These are phyloP conservation scores for Solanum infundibuliforme DNA, from an alignment of 257 asterid genomes.

Conservation along the genomic window DNA sequence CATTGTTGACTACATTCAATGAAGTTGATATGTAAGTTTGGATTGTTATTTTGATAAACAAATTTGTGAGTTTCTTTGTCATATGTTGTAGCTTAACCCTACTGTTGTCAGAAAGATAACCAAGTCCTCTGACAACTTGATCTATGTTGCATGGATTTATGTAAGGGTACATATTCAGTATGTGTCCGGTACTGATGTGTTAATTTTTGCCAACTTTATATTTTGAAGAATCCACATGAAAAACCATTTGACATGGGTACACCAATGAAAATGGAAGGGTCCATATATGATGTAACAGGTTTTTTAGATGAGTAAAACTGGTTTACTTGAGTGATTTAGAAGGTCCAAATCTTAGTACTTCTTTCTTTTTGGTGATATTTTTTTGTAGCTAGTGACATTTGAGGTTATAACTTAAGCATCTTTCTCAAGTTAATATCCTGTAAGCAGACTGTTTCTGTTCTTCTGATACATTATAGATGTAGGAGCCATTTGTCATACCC, in stretches of 20 bases:
- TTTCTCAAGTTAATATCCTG: not conserved
- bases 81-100: not conserved
- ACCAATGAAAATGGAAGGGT: not conserved
- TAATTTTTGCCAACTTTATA: not conserved
- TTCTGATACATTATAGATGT: not conserved
- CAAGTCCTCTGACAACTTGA: not conserved
- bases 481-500: not conserved
- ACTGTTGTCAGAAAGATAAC: not conserved
- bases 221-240: not conserved
- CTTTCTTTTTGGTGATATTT: not conserved
- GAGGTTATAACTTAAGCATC: not conserved
- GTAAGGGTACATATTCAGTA: not conserved
- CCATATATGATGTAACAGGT: not conserved
- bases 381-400: not conserved
- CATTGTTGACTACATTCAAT: slow-evolving; percentile 90
- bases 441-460: not conserved
- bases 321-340: not conserved
- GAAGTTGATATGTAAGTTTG: slow-evolving; percentile 93
- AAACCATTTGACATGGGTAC: not conserved
- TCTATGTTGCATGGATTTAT: not conserved
- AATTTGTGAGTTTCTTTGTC: not conserved
- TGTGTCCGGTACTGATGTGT: not conserved
- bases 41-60: not conserved
- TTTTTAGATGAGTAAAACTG: not conserved
- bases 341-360: not conserved